Percentiles rank a stretch among this genome's conserved stretches.
These are phyloP conservation scores for Actinidia polygama DNA, from an alignment of 179 eudicot species.

Conservation along the genomic window DNA sequence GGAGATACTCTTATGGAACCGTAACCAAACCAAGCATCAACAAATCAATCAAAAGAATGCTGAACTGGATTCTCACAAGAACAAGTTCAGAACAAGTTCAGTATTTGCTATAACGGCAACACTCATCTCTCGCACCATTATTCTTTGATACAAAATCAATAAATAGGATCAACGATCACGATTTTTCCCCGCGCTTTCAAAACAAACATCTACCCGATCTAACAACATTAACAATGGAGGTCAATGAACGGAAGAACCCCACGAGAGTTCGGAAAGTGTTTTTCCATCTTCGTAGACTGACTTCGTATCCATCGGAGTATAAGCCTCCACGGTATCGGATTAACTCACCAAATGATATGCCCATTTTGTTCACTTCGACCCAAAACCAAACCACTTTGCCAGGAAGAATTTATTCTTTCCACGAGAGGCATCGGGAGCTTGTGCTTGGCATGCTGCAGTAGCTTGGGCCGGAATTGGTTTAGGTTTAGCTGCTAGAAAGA, in stretches of 20 bases:
- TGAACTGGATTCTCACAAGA: too few relatives aligned
- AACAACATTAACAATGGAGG: neutral
- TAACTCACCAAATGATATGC: neutral
- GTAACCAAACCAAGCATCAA: too few relatives aligned
- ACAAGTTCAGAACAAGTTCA: too few relatives aligned
- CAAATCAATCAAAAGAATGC: too few relatives aligned
- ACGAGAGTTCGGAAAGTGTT: neutral
- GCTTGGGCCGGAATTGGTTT: slow-evolving; percentile 28
- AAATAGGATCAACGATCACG: too few relatives aligned
- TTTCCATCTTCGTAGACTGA: neutral
- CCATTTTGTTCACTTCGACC: slow-evolving; percentile 28
- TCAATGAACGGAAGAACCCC: neutral
- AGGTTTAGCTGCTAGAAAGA: slow-evolving; percentile 34
- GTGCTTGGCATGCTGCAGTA: slow-evolving; percentile 25
- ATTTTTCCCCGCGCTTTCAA: too few relatives aligned
- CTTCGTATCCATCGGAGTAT: too few relatives aligned
- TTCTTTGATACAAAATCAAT: too few relatives aligned
- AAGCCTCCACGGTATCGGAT: neutral
- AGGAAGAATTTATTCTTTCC: slow-evolving; percentile 48
- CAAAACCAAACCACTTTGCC: slow-evolving; percentile 59
- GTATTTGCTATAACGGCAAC: too few relatives aligned
- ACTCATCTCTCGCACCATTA: too few relatives aligned
- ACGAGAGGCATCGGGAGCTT: slow-evolving; percentile 26
- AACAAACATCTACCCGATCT: neutral
- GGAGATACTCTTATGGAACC: too few relatives aligned